phyloP scores from a whole-genome alignment of 805 yeast species.

The Myxozyma monticola region DNA sequence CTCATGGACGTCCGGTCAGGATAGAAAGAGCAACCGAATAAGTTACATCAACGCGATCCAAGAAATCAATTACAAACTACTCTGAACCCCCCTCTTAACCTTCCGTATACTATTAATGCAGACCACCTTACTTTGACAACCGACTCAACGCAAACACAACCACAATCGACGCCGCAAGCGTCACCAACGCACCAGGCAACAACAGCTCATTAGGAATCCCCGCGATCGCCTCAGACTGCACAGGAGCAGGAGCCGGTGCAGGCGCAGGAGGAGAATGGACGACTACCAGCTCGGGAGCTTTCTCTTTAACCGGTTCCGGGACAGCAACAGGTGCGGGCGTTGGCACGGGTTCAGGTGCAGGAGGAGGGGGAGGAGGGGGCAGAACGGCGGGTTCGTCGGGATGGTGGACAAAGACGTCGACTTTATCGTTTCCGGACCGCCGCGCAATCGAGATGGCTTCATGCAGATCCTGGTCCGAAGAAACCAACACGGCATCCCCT shows the following conservation, averaged over 20 bases:
- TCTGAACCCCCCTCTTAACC: too few relatives aligned
- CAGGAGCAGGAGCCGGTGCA: background rate
- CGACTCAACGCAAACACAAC: constrained; percentile 57
- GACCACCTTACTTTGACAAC: background rate
- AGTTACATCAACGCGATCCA: too few relatives aligned
- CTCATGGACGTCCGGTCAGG: too few relatives aligned
- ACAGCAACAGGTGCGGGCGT: constrained; percentile 9
- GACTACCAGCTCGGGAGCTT: background rate
- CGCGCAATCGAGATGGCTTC: constrained; percentile 68
- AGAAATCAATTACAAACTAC: too few relatives aligned
- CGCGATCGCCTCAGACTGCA: constrained; percentile 42
- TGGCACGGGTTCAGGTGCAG: constrained; percentile 33
- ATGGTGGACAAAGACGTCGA: constrained; percentile 72
- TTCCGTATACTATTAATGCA: background rate
- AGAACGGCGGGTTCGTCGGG: constrained; percentile 46
- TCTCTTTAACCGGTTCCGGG: background rate
- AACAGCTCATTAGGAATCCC: constrained; percentile 63
- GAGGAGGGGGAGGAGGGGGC: constrained; percentile 25
- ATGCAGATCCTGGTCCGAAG: constrained; percentile 67
- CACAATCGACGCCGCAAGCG: constrained; percentile 58
- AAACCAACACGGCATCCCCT: constrained; percentile 74
- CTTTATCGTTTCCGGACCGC: constrained; percentile 54
- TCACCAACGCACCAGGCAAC: constrained; percentile 62
- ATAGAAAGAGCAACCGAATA: too few relatives aligned
- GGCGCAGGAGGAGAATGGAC: background rate